Percentiles rank a stretch among this genome's conserved stretches.
Conservation (phyloP, 179 eudicot genomes). For the Camellia oleifera region DNA sequence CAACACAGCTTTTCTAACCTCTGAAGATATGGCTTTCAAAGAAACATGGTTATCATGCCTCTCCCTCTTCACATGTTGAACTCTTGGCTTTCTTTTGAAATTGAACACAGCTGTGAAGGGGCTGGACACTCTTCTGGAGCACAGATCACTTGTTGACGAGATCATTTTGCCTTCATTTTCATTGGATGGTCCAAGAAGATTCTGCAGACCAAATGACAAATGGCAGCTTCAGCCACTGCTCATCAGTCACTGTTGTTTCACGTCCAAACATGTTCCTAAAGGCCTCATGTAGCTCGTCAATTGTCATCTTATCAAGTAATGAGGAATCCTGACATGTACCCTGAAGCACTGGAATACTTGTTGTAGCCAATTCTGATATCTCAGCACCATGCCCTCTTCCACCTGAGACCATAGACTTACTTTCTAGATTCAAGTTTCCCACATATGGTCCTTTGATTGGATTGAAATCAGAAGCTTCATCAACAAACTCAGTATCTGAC, state of each 20-base stretch:
- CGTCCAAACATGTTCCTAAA: slow-evolving; percentile 20
- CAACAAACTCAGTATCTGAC: slow-evolving; percentile 20
- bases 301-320: slow-evolving; percentile 21
- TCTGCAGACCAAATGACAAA: slow-evolving; percentile 16
- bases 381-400: not conserved
- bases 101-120: slow-evolving; percentile 15
- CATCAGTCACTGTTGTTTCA: slow-evolving; percentile 18
- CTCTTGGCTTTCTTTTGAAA: slow-evolving; percentile 28
- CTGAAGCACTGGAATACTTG: slow-evolving; percentile 13
- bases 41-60: slow-evolving; percentile 13
- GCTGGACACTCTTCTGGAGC: not conserved
- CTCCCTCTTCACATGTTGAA: slow-evolving; percentile 19
- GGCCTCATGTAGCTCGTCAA: slow-evolving; percentile 15
- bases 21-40: slow-evolving; percentile 15
- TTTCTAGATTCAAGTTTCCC: slow-evolving; percentile 6
- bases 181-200: slow-evolving; percentile 12
- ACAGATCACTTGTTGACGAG: slow-evolving; percentile 13
- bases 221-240: slow-evolving; percentile 23
- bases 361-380: not conserved
- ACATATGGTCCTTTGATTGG: slow-evolving; percentile 2
- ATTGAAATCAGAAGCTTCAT: slow-evolving; percentile 16
- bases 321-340: not conserved
- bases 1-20: slow-evolving; percentile 1
- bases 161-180: slow-evolving; percentile 10
- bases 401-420: slow-evolving; percentile 5